Conservation (phyloP, 1,284 basidiomycete genomes). For the Termitomyces sp. region DNA sequence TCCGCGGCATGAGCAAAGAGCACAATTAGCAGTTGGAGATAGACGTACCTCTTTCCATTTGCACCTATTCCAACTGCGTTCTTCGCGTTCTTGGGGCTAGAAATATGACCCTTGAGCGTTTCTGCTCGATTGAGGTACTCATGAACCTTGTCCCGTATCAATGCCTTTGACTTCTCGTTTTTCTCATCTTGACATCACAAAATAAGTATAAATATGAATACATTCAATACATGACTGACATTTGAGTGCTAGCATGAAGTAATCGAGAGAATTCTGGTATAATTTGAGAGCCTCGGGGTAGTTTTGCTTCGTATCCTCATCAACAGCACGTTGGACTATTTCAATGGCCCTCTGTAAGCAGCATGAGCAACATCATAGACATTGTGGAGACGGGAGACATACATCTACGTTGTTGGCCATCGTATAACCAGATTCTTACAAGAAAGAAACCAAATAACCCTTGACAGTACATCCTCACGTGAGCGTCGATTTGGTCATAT, state of each 20-base stretch:
- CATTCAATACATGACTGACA: slow-evolving; percentile 31
- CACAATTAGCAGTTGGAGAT: background rate
- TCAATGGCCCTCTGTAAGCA: slow-evolving; percentile 81
- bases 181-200: slow-evolving; percentile 71
- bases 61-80: slow-evolving; percentile 71
- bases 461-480: background rate
- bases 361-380: background rate
- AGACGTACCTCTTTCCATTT: slow-evolving; percentile 61
- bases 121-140: slow-evolving; percentile 95
- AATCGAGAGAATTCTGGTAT: slow-evolving; percentile 94
- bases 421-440: background rate
- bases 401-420: slow-evolving; percentile 19
- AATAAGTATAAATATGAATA: background rate
- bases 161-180: slow-evolving; percentile 87
- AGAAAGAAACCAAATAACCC: background rate
- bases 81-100: slow-evolving; percentile 53
- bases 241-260: slow-evolving; percentile 89
- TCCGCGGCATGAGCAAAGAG: slow-evolving; percentile 7
- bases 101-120: slow-evolving; percentile 82
- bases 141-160: slow-evolving; percentile 87
- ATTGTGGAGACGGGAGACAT: background rate
- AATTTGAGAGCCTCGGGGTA: slow-evolving; percentile 93
- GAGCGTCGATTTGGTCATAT: background rate
- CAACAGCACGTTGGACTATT: slow-evolving; percentile 92
- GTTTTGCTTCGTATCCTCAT: slow-evolving; percentile 91